Evolutionary conservation across 495 filamentous ascomycete genomes (phyloP).

Genomic region (Astrothelium subdiscretum): DNA sequence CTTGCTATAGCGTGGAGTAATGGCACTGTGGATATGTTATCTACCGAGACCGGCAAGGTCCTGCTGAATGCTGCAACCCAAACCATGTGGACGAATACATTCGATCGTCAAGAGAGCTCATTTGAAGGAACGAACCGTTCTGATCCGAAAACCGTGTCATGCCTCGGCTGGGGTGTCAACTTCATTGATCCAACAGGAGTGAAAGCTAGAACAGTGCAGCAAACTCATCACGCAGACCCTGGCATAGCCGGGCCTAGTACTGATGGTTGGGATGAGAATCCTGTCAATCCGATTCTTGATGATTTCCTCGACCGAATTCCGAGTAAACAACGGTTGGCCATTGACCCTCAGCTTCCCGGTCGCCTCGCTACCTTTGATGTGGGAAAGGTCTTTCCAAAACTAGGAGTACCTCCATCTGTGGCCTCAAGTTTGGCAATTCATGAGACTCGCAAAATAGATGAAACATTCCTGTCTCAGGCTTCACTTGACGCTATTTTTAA

Average conservation of each 20-base stretch:
- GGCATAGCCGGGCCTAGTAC: neutral
- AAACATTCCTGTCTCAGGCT: constrained; percentile 59
- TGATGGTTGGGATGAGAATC: neutral
- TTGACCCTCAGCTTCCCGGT: constrained; percentile 53
- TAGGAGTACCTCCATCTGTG: constrained; percentile 19
- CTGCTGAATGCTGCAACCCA: constrained; percentile 42
- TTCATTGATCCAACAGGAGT: constrained; percentile 45
- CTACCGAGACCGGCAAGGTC: constrained; percentile 64
- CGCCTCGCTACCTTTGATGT: constrained; percentile 70
- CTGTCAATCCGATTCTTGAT: constrained; percentile 17
- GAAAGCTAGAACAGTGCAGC: constrained; percentile 25
- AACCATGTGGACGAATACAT: neutral
- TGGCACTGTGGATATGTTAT: constrained; percentile 55
- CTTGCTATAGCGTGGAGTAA: constrained; percentile 72
- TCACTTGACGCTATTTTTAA: constrained; percentile 62
- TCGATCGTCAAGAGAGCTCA: constrained; percentile 19
- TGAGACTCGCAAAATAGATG: constrained; percentile 33
- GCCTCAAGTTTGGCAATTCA: constrained; percentile 5
- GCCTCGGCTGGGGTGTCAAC: constrained; percentile 64
- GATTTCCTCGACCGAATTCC: constrained; percentile 24
- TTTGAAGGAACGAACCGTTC: no score
- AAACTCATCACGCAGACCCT: neutral
- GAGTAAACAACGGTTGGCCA: constrained; percentile 15
- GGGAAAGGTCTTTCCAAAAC: constrained; percentile 66
- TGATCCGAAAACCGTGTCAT: constrained; percentile 35